A percentile compares a stretch with the other conserved stretches of the same genome.
These are phyloP conservation scores for Alternaria sp. DNA, from an alignment of 2,329 filamentous ascomycete species.

Conservation along the genomic window DNA sequence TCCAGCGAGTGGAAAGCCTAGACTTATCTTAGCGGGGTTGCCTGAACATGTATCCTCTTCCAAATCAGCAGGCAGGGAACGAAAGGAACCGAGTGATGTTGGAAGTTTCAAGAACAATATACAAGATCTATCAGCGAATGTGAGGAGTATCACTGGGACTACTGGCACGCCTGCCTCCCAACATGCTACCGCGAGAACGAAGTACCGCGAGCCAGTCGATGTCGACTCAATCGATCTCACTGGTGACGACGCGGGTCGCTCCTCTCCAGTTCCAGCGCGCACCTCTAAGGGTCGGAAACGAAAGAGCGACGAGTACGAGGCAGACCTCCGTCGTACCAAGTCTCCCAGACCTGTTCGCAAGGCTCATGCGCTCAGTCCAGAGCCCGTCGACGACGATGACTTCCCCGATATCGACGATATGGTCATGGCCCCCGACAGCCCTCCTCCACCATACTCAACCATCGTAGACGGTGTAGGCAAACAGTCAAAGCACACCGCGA, in stretches of 20 bases:
- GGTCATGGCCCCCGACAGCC: constrained; percentile 28
- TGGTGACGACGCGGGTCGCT: constrained; percentile 27
- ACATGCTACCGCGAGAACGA: constrained; percentile 6
- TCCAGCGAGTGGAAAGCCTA: constrained; percentile 51
- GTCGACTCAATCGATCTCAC: constrained; percentile 49
- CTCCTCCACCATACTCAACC: constrained; percentile 55
- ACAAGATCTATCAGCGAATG: background rate
- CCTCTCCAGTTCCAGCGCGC: constrained; percentile 25
- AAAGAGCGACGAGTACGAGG: constrained; percentile 55
- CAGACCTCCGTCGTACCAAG: constrained; percentile 25
- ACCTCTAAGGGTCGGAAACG: constrained; percentile 48
- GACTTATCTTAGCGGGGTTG: constrained; percentile 39
- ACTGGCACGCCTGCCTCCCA: constrained; percentile 14
- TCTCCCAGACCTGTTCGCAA: constrained; percentile 24
- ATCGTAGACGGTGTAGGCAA: constrained; percentile 28
- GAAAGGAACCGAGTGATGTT: background rate
- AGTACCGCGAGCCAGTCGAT: constrained; percentile 20
- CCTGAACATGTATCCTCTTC: constrained; percentile 20
- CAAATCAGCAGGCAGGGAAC: constrained; percentile 3
- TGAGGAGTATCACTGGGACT: constrained; percentile 1
- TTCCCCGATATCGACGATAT: constrained; percentile 51
- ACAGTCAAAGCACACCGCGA: background rate
- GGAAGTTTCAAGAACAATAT: background rate
- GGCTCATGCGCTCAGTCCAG: constrained; percentile 19
- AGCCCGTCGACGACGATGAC: constrained; percentile 34